Base-by-base conservation (phyloP, 345 rosid species). In the Cardamine chenopodiifolia region DNA sequence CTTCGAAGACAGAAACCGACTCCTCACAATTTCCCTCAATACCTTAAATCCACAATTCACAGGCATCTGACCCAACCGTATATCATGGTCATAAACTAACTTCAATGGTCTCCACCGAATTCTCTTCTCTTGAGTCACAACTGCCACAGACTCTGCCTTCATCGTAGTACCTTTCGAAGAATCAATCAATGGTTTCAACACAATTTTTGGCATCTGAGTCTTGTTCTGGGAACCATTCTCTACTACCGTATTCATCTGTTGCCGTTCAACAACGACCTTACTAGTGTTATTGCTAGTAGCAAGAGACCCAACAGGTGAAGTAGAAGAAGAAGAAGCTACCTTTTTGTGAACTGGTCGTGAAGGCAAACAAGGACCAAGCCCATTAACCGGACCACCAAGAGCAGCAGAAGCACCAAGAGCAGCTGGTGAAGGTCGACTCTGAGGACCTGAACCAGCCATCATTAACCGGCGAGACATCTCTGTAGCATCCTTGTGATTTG, bases 351-450 rank as follows among this genome's bases (percentile, higher is more conserved):
- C 86, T 0, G 90, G 82, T 2, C 97, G 87, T 42, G 96, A 86
- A 44, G 97, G 97, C 71, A 95, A 86, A 75, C 97, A 90, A 47
- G 97, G 90, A 23, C 99, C 97, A 56, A 92, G 92, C 15, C 97
- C 99, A 66, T 81, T 81, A 50, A 92, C 82, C 0, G 99, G 99
- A 5, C 97, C 92, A 22, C 99, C 99, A 20, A 96, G 86, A 15
- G 93, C 93, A 1, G 97, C 99, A 14, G 97, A 95, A 23, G 97
- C 99, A 52, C 99, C 99, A 9, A 95, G 86, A n/a, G 97, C 97
- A 40, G 99, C 99, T 4, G 97, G 97, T 25, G 99, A 91, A 6
- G 99, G 99, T 6, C 93, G 85, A 64, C 99, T 92, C 84, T 94
- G 96, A 31, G 91, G 86, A 22, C 96, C 90, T 66, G 87, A 74